These are phyloP conservation scores for Sextonia rubra DNA, from an alignment of 164 flowering plant species.

Conservation along the genomic window DNA sequence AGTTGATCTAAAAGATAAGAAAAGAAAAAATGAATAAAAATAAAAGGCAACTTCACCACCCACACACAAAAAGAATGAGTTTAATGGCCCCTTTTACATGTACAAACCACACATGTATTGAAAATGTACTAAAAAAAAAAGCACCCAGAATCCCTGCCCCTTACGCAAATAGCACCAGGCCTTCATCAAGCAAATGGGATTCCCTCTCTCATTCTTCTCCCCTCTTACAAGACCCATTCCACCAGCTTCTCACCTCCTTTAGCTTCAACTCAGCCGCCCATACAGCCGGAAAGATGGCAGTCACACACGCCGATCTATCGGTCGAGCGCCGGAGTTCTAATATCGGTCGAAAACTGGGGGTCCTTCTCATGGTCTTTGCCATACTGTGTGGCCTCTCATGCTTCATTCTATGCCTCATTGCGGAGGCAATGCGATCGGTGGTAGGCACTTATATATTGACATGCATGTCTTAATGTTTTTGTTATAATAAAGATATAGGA, in stretches of 20 bases:
- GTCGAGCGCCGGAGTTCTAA: slow-evolving; percentile 41
- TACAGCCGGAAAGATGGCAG: slow-evolving; percentile 44
- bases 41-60: neutral
- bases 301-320: slow-evolving; percentile 84
- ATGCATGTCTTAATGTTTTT: neutral
- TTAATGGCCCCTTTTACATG: neutral
- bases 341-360: slow-evolving; percentile 63
- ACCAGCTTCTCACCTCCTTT: neutral
- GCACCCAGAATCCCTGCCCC: neutral
- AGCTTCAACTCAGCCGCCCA: neutral
- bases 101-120: neutral
- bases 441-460: slow-evolving; percentile 23
- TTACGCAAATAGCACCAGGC: slow-evolving; percentile 6
- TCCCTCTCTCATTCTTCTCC: neutral
- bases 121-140: neutral
- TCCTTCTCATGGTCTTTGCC: slow-evolving; percentile 45
- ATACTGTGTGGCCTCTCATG: slow-evolving; percentile 66
- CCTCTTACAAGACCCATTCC: neutral
- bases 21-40: too few relatives aligned
- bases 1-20: neutral
- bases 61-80: neutral
- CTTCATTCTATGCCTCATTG: slow-evolving; percentile 76
- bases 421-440: slow-evolving; percentile 80
- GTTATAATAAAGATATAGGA: too few relatives aligned
- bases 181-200: slow-evolving; percentile 8